Conservation (phyloP, 768 basidiomycete species). For the Floccularia luteovirens region DNA sequence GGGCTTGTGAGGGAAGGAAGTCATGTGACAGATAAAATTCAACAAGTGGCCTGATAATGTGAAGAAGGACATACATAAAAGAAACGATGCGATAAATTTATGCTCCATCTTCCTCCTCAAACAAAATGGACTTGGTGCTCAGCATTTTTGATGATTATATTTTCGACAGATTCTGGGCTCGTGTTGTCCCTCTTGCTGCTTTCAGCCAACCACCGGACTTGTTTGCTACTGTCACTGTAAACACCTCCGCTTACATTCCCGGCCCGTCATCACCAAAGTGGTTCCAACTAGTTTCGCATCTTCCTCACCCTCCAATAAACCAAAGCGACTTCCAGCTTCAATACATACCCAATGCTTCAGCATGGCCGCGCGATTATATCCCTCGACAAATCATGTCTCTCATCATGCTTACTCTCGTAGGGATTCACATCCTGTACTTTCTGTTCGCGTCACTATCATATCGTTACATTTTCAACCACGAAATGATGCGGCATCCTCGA, state of each 20-base stretch:
- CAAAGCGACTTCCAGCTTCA: slow-evolving; percentile 23
- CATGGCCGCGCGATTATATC: slow-evolving; percentile 82
- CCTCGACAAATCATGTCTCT: slow-evolving; percentile 76
- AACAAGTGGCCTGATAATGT: slow-evolving; percentile 31
- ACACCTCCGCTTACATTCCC: slow-evolving; percentile 24
- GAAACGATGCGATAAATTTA: slow-evolving; percentile 8
- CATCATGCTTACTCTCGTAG: slow-evolving; percentile 61
- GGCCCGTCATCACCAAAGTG: slow-evolving; percentile 32
- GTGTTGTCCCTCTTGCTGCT: slow-evolving; percentile 58
- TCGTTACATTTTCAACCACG: slow-evolving; percentile 84
- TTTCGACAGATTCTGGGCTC: slow-evolving; percentile 77
- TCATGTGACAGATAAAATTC: slow-evolving; percentile 21
- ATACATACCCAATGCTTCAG: slow-evolving; percentile 40
- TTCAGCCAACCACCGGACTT: slow-evolving; percentile 24
- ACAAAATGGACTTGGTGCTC: slow-evolving; percentile 81
- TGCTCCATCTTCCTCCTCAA: neutral
- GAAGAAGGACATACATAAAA: slow-evolving; percentile 16
- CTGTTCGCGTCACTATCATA: slow-evolving; percentile 82
- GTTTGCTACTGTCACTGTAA: slow-evolving; percentile 24
- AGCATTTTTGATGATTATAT: slow-evolving; percentile 58
- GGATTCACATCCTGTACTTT: slow-evolving; percentile 85
- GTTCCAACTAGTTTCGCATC: slow-evolving; percentile 43
- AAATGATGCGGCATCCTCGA: slow-evolving; percentile 91
- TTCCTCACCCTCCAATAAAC: slow-evolving; percentile 50
- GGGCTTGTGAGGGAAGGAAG: no score